Evolutionary conservation across 2,329 filamentous ascomycete genomes (phyloP), one percentile per base, ranked within the genome.

Genomic region (Paecilomyces dactylethromorphus): DNA sequence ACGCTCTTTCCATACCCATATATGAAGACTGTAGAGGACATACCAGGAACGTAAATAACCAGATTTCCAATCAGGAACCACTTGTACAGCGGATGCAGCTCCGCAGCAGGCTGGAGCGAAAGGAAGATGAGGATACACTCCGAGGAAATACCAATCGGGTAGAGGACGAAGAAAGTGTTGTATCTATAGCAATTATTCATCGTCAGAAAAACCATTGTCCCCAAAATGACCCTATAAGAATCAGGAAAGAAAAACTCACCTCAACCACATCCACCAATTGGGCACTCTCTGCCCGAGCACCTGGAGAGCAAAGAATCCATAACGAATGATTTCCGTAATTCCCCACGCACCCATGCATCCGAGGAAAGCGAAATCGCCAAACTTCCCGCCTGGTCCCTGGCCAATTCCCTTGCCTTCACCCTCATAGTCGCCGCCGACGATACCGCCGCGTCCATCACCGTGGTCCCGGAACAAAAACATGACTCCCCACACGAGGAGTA

Each of bases 131-230:
- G 82, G 75, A 83, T 85, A 68, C 89, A 90, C 82, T 99, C 94
- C 77, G 90, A 94, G 49, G 84, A 81, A 70, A 97, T 97, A 50
- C 94, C 94, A 60, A 97, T 73, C 0, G 94, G 94, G 76, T 99
- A 99, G 22, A 99, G 84, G 39, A 97, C 78, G 68, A 91, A 91
- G 77, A 99, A 99, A 7, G 90, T 92, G 74, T 95, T 96, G 77
- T 97, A 86, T 59, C 79, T 79, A 29, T 45, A 49, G 22, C 22
- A 52, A 52, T 52, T 4, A 22, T 29, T 26, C 11, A n/a, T 29
- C 11, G 50, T 24, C 22, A 24, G 50, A 63, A 55, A 60, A 60
- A 70, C 63, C 70, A 63, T 59, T 71, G 11, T 15, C 39, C 15
- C n/a, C n/a, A 7, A 21, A 45, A 32, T 32, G 7, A 21, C 33